Evolutionary conservation across 2,329 filamentous ascomycete genomes (phyloP), one percentile per base, ranked within the genome.

Genomic region (Fusarium guadeloupense): DNA sequence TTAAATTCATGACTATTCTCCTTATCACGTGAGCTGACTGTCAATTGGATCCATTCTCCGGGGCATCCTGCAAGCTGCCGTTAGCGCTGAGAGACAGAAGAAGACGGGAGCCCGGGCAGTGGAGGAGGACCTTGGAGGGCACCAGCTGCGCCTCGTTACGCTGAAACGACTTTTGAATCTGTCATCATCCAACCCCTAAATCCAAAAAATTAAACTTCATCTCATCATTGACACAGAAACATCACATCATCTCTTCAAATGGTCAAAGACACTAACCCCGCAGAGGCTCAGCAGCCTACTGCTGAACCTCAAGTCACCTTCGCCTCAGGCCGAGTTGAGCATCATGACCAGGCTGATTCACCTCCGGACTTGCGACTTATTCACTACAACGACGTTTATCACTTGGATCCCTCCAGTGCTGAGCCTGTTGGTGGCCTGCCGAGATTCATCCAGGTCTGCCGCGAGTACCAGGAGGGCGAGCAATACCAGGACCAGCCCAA

Each of bases 321-420:
- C 44, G 64, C 68, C 21, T 70, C 68, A 25, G 68, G 68, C 9
- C 54, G 68, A 39, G 66, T 67, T 34, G 55, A 54, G 34, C 50
- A 48, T 20, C 55, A 50, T 25, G 64, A 54, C 31, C 34, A 57
- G 26, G 30, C 55, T 28, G 66, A 59, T 34, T 65, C 68, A 26
- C 54, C 50, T 13, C 90, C 92, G 38, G 89, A 92, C 72, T 78
- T 97, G 44, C 87, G 93, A n/a, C 77, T 97, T 50, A 74, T 96
- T 26, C 93, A 97, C 78, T 97, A 90, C 81, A 97, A 97, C 76
- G 93, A 97, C 77, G 93, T 97, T 57, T 97, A 97, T 75, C 93
- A 97, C 69, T 85, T 97, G 48, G 92, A 96, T 66, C 72, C 77
- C 3, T 81, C 82, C 3, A 93, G 91, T 21, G 86, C 89, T 14